Evolutionary conservation across 352 stramenopile genomes (phyloP), one percentile per base, ranked within the genome.

Genomic region (Phytophthora pluvialis): DNA sequence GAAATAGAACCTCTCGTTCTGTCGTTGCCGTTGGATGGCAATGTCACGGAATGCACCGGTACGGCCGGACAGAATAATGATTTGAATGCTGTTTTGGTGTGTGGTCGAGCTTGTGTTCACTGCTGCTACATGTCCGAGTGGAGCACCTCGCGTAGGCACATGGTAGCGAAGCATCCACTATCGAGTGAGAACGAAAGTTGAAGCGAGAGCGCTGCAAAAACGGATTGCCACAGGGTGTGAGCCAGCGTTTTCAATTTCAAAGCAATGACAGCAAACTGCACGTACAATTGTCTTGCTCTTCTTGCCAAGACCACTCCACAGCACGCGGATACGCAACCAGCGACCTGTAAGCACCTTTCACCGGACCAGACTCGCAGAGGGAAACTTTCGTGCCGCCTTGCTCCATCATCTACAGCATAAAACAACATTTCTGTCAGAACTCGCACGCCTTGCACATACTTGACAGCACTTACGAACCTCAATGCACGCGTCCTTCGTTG

Each of bases 141-240:
- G 45, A 93, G 61, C 35, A 91, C 60, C 53, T 93, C 80, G 25
- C 86, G 86, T 9, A 94, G 66, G 55, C 81, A 90, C 78, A 94
- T 93, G 4, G 86, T 94, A 12, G 86, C 86, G 58, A 93, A 94
- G 16, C 73, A 87, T 3, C 86, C 86, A 38, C 72, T 87, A 8
- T 75, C 65, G 7, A 93, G 71, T 16, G 76, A 78, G 42, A 94
- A 92, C 47, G 75, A 73, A 35, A 86, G 26, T 33, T 72, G 57
- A n/a, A 77, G 64, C 12, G 59, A 46, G 3, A 51, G 54, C 31
- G 51, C 57, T 73, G 26, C n/a, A 35, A 58, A 38, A 3, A 8
- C 21, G 11, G 28, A 50, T 10, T 15, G 35, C 26, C 33, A 43
- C 25, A 28, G 4, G 31, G 3, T 4, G 26, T 33, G 8, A 40